These are phyloP conservation scores for Nyctanthes arbortristis DNA, from an alignment of 257 asterid species.

Conservation along the genomic window DNA sequence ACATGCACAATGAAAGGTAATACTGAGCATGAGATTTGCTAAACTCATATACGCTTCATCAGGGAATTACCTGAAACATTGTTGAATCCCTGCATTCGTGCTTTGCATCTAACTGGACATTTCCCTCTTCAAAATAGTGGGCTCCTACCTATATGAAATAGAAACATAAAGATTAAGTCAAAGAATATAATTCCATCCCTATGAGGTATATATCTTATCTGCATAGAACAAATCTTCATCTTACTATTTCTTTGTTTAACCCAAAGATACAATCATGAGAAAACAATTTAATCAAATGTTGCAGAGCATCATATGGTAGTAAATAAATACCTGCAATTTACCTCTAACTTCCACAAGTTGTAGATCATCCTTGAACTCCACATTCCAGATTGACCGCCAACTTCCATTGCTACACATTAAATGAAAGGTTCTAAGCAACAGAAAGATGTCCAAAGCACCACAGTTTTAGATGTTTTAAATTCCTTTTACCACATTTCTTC, in stretches of 20 bases:
- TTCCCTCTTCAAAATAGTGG: conserved; percentile 98
- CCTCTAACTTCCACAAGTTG: conserved; percentile 82
- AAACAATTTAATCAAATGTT: conserved; percentile 8
- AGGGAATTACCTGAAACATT: conserved; percentile 65
- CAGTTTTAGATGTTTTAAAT: conserved; percentile 13
- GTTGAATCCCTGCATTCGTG: conserved; percentile 88
- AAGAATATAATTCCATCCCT: background rate
- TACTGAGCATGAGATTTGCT: conserved; percentile 19
- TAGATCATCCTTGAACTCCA: conserved; percentile 73
- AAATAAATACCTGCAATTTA: conserved; percentile 63
- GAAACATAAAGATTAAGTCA: background rate
- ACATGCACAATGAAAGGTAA: conserved; percentile 13
- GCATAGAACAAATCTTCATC: background rate
- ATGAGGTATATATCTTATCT: background rate
- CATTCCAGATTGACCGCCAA: conserved; percentile 85
- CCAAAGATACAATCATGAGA: background rate
- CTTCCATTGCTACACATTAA: conserved; percentile 77
- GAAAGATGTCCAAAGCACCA: conserved; percentile 15
- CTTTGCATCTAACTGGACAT: conserved; percentile 92
- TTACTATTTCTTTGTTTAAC: background rate
- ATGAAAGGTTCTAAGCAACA: conserved; percentile 22
- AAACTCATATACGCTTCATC: conserved; percentile 18
- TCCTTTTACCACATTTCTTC: too few relatives aligned
- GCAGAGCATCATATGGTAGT: conserved; percentile 17
- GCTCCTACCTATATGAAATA: conserved; percentile 76